Percentiles rank a stretch among this genome's conserved stretches.
Conservation (phyloP, 331 rosid species). For the Quercus lobata region DNA sequence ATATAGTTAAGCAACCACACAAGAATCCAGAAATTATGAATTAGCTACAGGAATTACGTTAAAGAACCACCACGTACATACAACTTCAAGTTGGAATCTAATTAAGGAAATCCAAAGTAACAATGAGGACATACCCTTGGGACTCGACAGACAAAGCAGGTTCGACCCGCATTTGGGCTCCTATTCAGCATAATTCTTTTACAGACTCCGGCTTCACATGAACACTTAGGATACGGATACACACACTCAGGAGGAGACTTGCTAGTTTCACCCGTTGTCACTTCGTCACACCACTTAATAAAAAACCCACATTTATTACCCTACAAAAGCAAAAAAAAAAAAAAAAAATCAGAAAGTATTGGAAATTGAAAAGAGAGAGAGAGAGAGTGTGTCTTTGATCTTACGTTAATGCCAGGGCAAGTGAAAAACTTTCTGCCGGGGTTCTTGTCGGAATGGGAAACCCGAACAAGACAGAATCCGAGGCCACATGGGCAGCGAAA, state of each 20-base stretch:
- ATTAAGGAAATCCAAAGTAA: too few species aligned
- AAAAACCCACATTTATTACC: conserved; percentile 22
- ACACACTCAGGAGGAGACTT: not conserved
- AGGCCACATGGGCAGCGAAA: conserved; percentile 34
- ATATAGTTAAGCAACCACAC: too few species aligned
- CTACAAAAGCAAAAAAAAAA: not conserved
- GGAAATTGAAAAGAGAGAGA: not conserved
- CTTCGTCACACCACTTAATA: conserved; percentile 18
- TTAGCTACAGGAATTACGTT: too few species aligned
- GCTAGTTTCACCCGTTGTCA: not conserved
- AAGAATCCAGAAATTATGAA: too few species aligned
- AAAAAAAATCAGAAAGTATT: not conserved
- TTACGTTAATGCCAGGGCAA: conserved; percentile 24
- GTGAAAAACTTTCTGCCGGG: conserved; percentile 6
- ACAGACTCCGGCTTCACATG: conserved; percentile 42
- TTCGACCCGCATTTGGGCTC: not conserved
- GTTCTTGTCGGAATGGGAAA: not conserved
- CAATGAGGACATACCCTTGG: conserved; percentile 8
- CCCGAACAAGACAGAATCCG: conserved; percentile 18
- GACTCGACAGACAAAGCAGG: conserved; percentile 31
- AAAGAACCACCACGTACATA: not conserved
- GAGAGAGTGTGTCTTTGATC: not conserved
- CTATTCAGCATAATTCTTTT: not conserved
- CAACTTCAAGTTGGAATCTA: not conserved
- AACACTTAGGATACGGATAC: conserved; percentile 15